Conservation (phyloP, 2,329 filamentous ascomycete genomes). For the Microsporum canis region DNA sequence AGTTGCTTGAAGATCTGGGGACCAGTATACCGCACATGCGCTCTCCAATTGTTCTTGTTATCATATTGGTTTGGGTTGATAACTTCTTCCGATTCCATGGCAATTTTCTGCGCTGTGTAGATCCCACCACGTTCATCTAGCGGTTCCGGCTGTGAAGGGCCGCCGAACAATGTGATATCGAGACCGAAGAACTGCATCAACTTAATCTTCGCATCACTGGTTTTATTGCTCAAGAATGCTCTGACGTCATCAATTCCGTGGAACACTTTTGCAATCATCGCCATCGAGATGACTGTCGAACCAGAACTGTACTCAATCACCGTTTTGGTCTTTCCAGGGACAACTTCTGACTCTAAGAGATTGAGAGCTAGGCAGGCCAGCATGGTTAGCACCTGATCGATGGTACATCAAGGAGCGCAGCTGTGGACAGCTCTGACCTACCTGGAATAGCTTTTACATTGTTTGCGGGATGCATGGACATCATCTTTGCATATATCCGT, state of each 20-base stretch:
- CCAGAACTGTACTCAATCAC: constrained; percentile 53
- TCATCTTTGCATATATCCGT: constrained; percentile 55
- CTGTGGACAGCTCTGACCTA: background rate
- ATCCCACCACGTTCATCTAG: constrained; percentile 45
- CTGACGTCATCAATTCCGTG: constrained; percentile 42
- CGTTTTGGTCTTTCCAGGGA: constrained; percentile 31
- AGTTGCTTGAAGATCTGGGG: constrained; percentile 47
- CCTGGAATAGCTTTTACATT: constrained; percentile 53
- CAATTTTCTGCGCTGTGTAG: constrained; percentile 35
- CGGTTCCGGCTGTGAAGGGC: constrained; percentile 48
- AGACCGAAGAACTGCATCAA: constrained; percentile 51
- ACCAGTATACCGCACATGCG: constrained; percentile 49
- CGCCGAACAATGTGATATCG: constrained; percentile 44
- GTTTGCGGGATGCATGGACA: constrained; percentile 53
- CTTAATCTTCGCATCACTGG: constrained; percentile 41
- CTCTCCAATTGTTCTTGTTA: constrained; percentile 40
- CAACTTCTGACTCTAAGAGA: constrained; percentile 15
- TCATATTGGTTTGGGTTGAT: constrained; percentile 49
- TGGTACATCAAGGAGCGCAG: background rate
- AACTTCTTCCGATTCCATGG: constrained; percentile 32
- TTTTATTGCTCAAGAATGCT: constrained; percentile 51
- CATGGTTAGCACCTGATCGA: background rate
- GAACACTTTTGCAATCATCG: constrained; percentile 42
- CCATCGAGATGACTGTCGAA: constrained; percentile 51
- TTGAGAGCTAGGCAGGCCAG: background rate